A percentile compares a stretch with the other conserved stretches of the same genome.
Conservation (phyloP, 2,329 filamentous ascomycete genomes). For the Paraphaeosphaeria sporulosa region DNA sequence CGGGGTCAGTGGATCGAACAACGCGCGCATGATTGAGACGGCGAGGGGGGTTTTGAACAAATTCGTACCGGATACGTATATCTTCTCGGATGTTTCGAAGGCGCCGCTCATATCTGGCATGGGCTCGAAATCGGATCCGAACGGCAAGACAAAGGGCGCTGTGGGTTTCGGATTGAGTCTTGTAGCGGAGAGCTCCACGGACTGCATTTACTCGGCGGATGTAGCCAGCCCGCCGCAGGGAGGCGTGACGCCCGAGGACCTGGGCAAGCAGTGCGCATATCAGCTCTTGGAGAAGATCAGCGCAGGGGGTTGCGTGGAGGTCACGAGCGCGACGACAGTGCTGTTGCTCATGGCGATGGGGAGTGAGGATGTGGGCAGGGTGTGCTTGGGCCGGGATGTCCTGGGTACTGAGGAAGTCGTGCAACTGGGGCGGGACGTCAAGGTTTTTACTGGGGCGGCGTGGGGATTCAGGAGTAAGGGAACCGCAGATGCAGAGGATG, state of each 20-base stretch:
- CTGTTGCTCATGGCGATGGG: constrained; percentile 97
- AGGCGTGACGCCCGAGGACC: constrained; percentile 85
- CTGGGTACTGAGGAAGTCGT: constrained; percentile 83
- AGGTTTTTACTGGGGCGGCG: constrained; percentile 85
- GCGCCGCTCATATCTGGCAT: constrained; percentile 70
- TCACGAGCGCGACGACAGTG: constrained; percentile 74
- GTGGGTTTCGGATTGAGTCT: constrained; percentile 91
- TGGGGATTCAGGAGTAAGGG: constrained; percentile 78
- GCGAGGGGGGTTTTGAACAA: constrained; percentile 85
- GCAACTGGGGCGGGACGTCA: constrained; percentile 81
- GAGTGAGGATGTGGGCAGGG: constrained; percentile 88
- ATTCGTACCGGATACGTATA: constrained; percentile 86
- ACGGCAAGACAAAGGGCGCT: constrained; percentile 68
- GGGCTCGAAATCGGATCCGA: constrained; percentile 67
- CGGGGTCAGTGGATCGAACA: constrained; percentile 91
- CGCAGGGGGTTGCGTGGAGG: constrained; percentile 81
- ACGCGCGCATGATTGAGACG: constrained; percentile 91
- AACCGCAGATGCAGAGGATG: constrained; percentile 61
- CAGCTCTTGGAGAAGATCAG: constrained; percentile 85
- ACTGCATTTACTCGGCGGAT: constrained; percentile 88
- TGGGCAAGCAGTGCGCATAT: constrained; percentile 86
- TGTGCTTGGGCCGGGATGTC: constrained; percentile 82
- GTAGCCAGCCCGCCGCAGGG: constrained; percentile 76
- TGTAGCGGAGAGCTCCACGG: constrained; percentile 90
- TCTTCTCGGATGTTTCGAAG: constrained; percentile 74